A percentile compares a stretch with the other conserved stretches of the same genome.
Conservation (phyloP, 1,284 basidiomycete species). For the Malassezia sp. region DNA sequence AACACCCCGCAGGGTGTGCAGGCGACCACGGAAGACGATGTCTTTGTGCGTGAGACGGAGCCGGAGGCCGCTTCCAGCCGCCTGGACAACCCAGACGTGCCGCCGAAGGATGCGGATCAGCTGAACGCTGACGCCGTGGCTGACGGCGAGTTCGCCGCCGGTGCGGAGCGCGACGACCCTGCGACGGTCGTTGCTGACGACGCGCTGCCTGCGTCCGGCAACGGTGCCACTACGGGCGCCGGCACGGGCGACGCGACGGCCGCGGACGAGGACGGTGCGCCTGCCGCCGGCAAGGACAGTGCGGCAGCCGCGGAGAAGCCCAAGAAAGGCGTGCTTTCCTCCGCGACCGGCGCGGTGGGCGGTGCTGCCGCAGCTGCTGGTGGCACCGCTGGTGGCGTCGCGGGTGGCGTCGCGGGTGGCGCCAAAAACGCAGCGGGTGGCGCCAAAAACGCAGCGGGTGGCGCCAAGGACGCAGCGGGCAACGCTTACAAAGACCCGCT, state of each 20-base stretch:
- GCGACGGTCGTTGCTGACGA: background rate
- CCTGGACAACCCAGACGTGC: too few relatives aligned
- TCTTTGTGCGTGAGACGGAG: too few relatives aligned
- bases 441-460: background rate
- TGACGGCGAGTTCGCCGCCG: background rate
- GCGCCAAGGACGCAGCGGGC: slow-evolving; percentile 2
- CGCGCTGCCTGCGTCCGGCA: background rate
- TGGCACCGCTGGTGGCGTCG: background rate
- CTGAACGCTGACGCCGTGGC: background rate
- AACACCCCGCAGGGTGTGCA: too few relatives aligned
- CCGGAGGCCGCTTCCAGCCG: too few relatives aligned
- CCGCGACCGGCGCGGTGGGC: background rate
- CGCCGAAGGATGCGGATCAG: background rate
- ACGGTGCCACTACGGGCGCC: background rate
- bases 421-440: background rate
- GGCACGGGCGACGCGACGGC: background rate
- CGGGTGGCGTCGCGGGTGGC: background rate
- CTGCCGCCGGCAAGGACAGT: too few relatives aligned
- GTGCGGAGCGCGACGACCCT: background rate
- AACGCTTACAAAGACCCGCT: background rate
- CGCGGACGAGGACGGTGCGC: background rate
- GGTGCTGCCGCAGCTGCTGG: background rate
- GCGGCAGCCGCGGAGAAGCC: too few relatives aligned
- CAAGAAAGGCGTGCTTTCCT: too few relatives aligned
- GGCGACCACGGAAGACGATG: too few relatives aligned